Evolutionary conservation across 148 eudicot genomes (phyloP).

Genomic region (Rhododendron simsii): DNA sequence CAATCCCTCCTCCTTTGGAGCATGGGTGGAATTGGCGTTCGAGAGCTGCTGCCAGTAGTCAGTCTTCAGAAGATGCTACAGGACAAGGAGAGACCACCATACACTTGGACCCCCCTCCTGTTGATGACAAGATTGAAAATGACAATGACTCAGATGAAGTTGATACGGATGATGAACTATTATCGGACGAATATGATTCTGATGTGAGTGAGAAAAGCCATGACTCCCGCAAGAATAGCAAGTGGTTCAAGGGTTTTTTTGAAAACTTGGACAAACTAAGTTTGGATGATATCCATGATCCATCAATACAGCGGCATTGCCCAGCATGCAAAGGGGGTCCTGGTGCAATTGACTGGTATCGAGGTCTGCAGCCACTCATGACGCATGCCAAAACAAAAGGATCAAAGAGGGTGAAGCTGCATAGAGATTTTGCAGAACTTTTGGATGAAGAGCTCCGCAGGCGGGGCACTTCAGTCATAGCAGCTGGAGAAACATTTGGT

Average conservation of each 20-base stretch:
- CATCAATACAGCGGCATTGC: conserved; percentile 75
- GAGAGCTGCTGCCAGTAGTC: conserved; percentile 21
- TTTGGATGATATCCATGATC: conserved; percentile 47
- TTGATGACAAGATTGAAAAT: conserved; percentile 18
- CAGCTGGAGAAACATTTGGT: conserved; percentile 52
- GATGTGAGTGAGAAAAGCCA: conserved; percentile 50
- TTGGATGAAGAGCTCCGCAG: conserved; percentile 65
- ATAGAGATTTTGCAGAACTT: conserved; percentile 54
- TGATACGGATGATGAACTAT: conserved; percentile 46
- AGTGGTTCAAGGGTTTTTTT: conserved; percentile 48
- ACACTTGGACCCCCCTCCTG: conserved; percentile 3
- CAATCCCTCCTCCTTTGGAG: conserved; percentile 34
- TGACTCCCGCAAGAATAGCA: conserved; percentile 44
- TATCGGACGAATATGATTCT: conserved; percentile 49
- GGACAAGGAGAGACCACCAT: not conserved
- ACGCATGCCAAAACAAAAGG: conserved; percentile 69
- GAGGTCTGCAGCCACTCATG: conserved; percentile 56
- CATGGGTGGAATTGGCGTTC: conserved; percentile 35
- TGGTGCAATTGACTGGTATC: conserved; percentile 77
- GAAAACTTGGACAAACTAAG: conserved; percentile 40
- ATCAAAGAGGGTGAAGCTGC: conserved; percentile 55
- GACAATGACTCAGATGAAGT: conserved; percentile 32
- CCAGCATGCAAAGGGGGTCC: conserved; percentile 84
- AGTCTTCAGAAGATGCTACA: conserved; percentile 9
- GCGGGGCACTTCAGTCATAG: conserved; percentile 52